Conservation (phyloP, 306 rosid genomes). For the Nissolia schottii region DNA sequence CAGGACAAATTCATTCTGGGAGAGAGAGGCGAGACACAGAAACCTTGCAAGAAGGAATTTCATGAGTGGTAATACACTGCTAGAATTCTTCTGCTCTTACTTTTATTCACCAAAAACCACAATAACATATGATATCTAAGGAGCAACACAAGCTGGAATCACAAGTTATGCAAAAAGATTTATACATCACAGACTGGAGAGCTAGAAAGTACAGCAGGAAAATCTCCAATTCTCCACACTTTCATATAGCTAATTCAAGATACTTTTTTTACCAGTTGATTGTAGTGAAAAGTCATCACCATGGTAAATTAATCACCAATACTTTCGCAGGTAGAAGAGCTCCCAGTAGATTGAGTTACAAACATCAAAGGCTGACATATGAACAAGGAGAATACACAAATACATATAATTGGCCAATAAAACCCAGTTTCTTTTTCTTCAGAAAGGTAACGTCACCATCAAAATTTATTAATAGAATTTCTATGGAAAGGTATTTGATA, state of each 20-base stretch:
- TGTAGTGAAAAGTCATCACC: background rate
- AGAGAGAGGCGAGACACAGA: background rate
- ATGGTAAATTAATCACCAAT: background rate
- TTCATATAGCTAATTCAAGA: background rate
- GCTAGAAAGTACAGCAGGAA: background rate
- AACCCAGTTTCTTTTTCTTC: background rate
- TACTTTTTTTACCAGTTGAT: background rate
- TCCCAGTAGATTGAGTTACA: background rate
- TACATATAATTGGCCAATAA: background rate
- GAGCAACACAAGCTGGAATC: background rate
- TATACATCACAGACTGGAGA: background rate
- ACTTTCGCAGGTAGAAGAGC: background rate
- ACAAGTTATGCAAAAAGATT: background rate
- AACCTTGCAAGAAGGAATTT: constrained; percentile 15
- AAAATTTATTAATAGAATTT: background rate
- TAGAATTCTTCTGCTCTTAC: background rate
- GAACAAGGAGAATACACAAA: background rate
- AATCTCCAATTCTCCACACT: background rate
- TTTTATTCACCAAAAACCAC: background rate
- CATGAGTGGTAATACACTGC: background rate
- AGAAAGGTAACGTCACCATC: background rate
- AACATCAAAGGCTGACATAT: background rate
- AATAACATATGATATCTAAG: background rate
- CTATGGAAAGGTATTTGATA: background rate
- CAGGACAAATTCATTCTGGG: constrained; percentile 17